Evolutionary conservation across 2,329 filamentous ascomycete genomes (phyloP), one percentile per base, ranked within the genome.

Genomic region (Trichoderma citrinoviride): DNA sequence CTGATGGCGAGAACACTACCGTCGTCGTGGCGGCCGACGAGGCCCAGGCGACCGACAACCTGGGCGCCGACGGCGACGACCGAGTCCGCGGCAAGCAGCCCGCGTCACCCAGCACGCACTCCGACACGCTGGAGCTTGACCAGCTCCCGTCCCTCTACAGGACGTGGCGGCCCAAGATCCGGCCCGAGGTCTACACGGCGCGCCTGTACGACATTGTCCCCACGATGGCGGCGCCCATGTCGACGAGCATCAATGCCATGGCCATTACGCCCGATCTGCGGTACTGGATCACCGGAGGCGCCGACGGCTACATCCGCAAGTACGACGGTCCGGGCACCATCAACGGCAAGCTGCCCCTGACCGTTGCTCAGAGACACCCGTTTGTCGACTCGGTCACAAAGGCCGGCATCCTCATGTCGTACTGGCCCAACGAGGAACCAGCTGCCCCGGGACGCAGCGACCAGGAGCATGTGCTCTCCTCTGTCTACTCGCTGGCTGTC

Each of bases 301-400:
- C 91, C 0, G 95, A 99, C 78, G 94, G 95, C 54, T 99, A 97
- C 74, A 94, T 99, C 68, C 87, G 95, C 65, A 98, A 97, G 77
- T 98, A 96, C 78, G 96, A 99, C 75, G 97, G 95, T 76, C 89
- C 91, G 3, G 92, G 93, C 41, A 97, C 95, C 5, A 93, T 96
- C 70, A 99, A 99, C 74, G 93, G 93, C 68, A 97, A 97, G 78
- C 86, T 95, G 40, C 88, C 94, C 67, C 81, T 99, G 71, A 99
- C 95, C 0, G 95, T 99, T 6, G 95, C 95, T 37, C 95, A 99
- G 79, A 85, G 91, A 55, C 95, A 99, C 74, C 95, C 95, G 0
- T 99, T 98, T 72, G 95, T 99, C 46, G 95, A 99, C 75, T 97
- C 92, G 71, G 95, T 99, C 49, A 92, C 92, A 64, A 99, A 99